Base-by-base conservation (phyloP, 306 rosid species). In the Hylodesmum podocarpum region DNA sequence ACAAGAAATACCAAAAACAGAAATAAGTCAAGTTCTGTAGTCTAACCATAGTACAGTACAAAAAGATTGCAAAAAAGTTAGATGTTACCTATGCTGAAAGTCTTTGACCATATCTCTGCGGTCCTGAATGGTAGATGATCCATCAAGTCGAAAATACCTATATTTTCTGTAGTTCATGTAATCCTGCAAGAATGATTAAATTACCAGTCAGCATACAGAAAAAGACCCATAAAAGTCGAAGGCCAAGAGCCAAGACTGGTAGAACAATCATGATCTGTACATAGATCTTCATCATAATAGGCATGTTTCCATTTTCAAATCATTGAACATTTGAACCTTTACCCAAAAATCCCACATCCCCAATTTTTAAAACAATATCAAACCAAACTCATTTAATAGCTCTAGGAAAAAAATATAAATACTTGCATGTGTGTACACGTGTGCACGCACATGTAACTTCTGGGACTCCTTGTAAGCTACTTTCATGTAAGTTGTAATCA, bases 51-150 rank as follows among this genome's bases (percentile, higher is more conserved):
- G 31, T 49, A 58, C 59, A 69, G 37, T 9, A 77, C 33, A 64
- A 51, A 27, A 27, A 51, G 46, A 63, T 43, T 47, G 74, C 74
- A 54, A 72, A 37, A 19, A 61, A 64, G n/a, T 11, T 18, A 36
- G 47, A 71, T 61, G 63, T 77, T 88, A 95, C 99, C 99, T 89
- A 66, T 78, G 90, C 86, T 95, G 99, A 77, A 92, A 95, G 82
- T 95, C 99, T 83, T 88, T 87, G 77, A 95, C 99, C 98, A 95
- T 95, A 85, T 95, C 99, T 83, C 97, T 87, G 22, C 99, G 96
- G 62, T 95, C 99, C 87, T 91, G 93, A 76, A 95, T 92, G 64
- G 97, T 80, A 28, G 99, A 92, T 12, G 99, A 95, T 79, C 99
- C 99, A 82, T 95, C 99, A 31, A 95, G 99, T 82, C 99, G 86